These are phyloP conservation scores for Kurtzmaniella fragi DNA, from an alignment of 805 yeast genomes.

Conservation along the genomic window DNA sequence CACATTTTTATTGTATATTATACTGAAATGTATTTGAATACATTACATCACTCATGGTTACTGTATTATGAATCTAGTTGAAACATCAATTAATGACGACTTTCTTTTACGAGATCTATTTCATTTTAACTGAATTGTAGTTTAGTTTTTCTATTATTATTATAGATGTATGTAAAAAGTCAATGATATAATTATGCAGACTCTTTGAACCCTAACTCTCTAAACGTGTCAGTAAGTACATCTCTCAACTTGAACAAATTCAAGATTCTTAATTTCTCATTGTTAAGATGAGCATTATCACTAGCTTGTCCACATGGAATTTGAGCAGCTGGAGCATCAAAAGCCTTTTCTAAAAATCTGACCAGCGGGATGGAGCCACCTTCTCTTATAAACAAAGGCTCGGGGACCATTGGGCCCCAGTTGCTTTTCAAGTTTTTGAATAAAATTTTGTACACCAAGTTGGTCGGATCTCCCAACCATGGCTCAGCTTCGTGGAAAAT, in stretches of 20 bases:
- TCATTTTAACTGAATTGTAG: neutral
- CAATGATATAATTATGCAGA: neutral
- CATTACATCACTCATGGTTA: no score
- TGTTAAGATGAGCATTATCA: constrained; percentile 88
- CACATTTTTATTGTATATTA: no score
- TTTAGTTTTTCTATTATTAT: neutral
- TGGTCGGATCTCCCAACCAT: constrained; percentile 87
- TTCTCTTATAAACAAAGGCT: constrained; percentile 85
- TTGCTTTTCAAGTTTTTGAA: constrained; percentile 55
- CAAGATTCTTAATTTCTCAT: constrained; percentile 76
- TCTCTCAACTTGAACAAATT: constrained; percentile 72
- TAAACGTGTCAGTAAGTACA: constrained; percentile 53
- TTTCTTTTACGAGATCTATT: no score
- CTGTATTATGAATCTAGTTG: no score
- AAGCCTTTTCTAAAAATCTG: constrained; percentile 73
- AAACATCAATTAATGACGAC: no score
- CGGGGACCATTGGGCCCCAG: constrained; percentile 62
- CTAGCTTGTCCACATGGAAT: constrained; percentile 95
- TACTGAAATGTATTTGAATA: no score
- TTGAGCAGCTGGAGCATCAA: constrained; percentile 88
- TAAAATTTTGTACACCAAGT: constrained; percentile 66
- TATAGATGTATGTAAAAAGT: no score
- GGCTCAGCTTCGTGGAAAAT: constrained; percentile 88
- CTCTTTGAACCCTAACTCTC: constrained; percentile 24
- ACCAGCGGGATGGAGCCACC: constrained; percentile 97